Base-by-base conservation (phyloP, 768 basidiomycete species). In the Agaricus blazei region DNA sequence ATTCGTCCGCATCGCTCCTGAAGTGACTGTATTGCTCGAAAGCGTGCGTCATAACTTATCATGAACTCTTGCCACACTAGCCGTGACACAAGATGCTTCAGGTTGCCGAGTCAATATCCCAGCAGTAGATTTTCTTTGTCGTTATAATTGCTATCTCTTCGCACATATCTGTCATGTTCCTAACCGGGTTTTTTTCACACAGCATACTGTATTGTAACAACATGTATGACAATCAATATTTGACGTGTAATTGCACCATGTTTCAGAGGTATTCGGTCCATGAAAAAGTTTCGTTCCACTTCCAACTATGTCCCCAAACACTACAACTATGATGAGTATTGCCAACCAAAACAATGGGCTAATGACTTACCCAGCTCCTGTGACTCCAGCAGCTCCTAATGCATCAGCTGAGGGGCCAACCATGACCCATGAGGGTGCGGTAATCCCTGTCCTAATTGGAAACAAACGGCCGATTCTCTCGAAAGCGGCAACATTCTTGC, bases 181-280 rank as follows among this genome's bases (percentile, higher is more conserved):
- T 34, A 34, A 79, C 78, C 76, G 78, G 79, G 83, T 79, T 76
- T 77, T 77, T 58, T 67, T 71, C 68, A 73, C 76, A 71, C 75
- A 77, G 79, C 81, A 80, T 83, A 87, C 79, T 90, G 88, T 90
- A 90, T 85, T 90, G 87, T 90, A 90, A 77, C 83, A 87, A 72
- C 78, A 81, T 72, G 73, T 75, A 56, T 50, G 54, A 56, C 57
- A 58, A 48, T 52, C 48, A 50, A 49, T 34, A 58, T 52, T 48
- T 48, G 47, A 46, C 42, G 38, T 46, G 28, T 23, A 51, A 5
- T 55, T 41, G 40, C 40, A 41, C 40, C 19, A 41, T 14, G 19
- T 26, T 8, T 65, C 63, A 59, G 64, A 57, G 43, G 19, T 12
- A 38, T n/a, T 53, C 49, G 28, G 54, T 47, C 53, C 54, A 55